Base-by-base conservation (phyloP, 306 rosid genomes). In the Lathyrus sativus region DNA sequence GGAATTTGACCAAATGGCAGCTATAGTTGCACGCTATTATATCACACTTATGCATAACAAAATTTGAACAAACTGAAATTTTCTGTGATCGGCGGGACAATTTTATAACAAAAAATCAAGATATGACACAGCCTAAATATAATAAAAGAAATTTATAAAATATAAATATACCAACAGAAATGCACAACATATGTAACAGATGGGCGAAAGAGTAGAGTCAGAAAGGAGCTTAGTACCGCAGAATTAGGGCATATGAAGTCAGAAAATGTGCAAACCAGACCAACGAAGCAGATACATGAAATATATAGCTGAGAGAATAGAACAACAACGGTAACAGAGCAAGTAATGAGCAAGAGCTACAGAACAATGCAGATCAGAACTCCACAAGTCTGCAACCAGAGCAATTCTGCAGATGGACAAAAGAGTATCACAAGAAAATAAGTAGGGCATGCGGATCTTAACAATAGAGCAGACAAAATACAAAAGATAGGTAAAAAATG, bases 231-330 rank as follows among this genome's bases (percentile, higher is more conserved):
- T n/a, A 57, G 42, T 8, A 11, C 41, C 33, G 42, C 9, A 57
- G 10, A 57, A 57, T 57, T 29, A 29, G 22, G 33, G 33, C 11
- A 29, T 10, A 29, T 5, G 38, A 60, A 15, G 4, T 61, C 9
- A n/a, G 26, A 17, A 60, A 60, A 60, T 7, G 65, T 11, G 45
- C 65, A 60, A 60, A 37, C 29, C 14, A 60, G 14, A 37, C n/a
- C 26, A 35, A 37, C 10, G 9, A 37, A 60, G 65, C 28, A 60
- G 44, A 60, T 60, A 45, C 31, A 28, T 57, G 43, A 57, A n/a
- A 7, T 57, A 7, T 57, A 35, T 45, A 60, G 29, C 28, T 12
- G 9, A 15, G 29, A 17, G 46, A 38, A 37, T 17, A 39, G 14
- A 14, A 4, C 44, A 59, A 59, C 65, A 35, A 60, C 46, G 5